These are phyloP conservation scores for Excoecaria cochinchinensis DNA, from an alignment of 345 rosid genomes.

Conservation along the genomic window DNA sequence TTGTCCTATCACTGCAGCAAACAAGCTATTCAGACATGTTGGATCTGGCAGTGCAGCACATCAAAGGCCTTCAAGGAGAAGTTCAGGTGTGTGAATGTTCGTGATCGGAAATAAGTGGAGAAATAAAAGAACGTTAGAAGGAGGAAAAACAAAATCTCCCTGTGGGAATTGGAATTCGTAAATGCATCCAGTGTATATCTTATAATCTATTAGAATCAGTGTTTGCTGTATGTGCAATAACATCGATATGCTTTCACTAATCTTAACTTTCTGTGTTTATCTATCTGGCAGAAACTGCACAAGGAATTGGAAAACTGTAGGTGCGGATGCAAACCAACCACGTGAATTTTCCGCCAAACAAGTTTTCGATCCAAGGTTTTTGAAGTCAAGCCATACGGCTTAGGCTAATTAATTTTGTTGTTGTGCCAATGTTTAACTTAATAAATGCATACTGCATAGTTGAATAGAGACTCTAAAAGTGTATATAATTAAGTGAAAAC, in stretches of 20 bases:
- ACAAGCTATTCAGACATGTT: conserved; percentile 96
- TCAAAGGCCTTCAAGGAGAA: conserved; percentile 85
- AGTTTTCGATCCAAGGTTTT: conserved; percentile 14
- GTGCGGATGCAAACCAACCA: conserved; percentile 64
- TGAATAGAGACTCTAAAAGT: conserved; percentile 14
- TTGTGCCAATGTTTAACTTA: conserved; percentile 12
- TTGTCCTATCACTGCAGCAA: conserved; percentile 55
- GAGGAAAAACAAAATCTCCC: background rate
- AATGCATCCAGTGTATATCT: background rate
- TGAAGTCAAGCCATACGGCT: conserved; percentile 13
- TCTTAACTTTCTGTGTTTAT: background rate
- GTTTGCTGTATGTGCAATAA: too few species aligned
- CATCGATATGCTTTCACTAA: background rate
- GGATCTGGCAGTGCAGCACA: conserved; percentile 94
- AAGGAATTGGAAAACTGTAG: conserved; percentile 64
- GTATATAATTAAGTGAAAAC: conserved; percentile 28
- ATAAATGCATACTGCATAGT: conserved; percentile 7
- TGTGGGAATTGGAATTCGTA: background rate
- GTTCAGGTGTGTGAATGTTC: conserved; percentile 55
- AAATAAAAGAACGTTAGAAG: background rate
- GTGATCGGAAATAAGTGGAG: too few species aligned
- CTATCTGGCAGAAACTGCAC: conserved; percentile 55
- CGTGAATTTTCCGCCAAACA: conserved; percentile 18
- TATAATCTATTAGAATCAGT: too few species aligned
- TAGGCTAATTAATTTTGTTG: conserved; percentile 14